These are phyloP conservation scores for Emmonsia crescens DNA, from an alignment of 2,329 filamentous ascomycete genomes.

Conservation along the genomic window DNA sequence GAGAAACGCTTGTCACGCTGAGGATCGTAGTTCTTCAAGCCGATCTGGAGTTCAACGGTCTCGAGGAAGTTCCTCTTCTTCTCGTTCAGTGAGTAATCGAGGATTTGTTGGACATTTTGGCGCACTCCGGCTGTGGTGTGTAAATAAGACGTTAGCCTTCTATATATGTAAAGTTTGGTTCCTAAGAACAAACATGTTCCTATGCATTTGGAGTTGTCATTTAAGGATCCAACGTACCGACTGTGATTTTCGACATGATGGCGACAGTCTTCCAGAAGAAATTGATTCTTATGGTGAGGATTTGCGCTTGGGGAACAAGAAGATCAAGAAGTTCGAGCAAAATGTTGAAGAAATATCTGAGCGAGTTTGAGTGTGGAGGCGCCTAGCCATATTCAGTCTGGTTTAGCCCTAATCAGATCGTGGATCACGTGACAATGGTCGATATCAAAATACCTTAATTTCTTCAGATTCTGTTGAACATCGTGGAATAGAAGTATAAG, in stretches of 20 bases:
- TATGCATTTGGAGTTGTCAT: constrained; percentile 5
- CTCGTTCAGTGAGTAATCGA: constrained; percentile 88
- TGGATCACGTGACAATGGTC: constrained; percentile 1
- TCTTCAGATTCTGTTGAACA: no score
- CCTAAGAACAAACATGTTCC: neutral
- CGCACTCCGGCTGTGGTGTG: constrained; percentile 67
- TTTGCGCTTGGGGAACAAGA: constrained; percentile 31
- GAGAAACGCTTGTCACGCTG: constrained; percentile 99
- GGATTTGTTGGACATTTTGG: constrained; percentile 82
- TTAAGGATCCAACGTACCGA: constrained; percentile 34
- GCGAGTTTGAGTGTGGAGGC: constrained; percentile 7
- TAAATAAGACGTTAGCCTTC: constrained; percentile 1
- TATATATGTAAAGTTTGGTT: neutral
- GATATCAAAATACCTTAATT: no score
- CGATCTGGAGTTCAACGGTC: constrained; percentile 75
- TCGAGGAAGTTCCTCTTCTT: constrained; percentile 99
- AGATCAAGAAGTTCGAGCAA: neutral
- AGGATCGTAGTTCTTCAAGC: constrained; percentile 97
- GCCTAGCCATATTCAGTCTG: constrained; percentile 9
- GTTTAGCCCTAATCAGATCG: constrained; percentile 7
- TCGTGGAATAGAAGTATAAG: no score
- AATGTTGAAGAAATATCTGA: neutral
- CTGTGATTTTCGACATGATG: constrained; percentile 49
- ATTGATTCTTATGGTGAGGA: constrained; percentile 62
- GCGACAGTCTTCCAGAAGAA: constrained; percentile 77